Conservation (phyloP, 164 flowering plant species). For the Platanus orientalis region DNA sequence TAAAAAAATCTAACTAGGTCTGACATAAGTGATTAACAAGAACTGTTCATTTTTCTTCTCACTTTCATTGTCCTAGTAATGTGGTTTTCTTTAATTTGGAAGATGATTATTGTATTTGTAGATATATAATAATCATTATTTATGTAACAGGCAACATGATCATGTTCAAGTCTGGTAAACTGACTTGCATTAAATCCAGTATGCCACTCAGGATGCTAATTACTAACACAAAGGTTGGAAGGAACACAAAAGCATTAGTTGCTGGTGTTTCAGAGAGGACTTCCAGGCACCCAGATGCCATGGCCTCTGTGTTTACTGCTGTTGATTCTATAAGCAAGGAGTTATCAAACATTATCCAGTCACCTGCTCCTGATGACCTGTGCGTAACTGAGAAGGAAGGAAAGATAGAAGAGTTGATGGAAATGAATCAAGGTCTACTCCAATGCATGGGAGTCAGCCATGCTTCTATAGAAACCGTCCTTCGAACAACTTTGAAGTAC, state of each 20-base stretch:
- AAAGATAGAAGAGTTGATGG: constrained; percentile 80
- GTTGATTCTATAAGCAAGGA: constrained; percentile 91
- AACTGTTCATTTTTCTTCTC: neutral
- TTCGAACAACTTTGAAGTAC: constrained; percentile 77
- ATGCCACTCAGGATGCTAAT: constrained; percentile 84
- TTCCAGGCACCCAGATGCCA: constrained; percentile 66
- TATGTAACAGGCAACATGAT: constrained; percentile 77
- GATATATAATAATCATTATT: constrained; percentile 5
- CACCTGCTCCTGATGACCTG: constrained; percentile 53
- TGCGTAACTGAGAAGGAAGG: constrained; percentile 68
- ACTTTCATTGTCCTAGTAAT: neutral
- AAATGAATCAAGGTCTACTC: constrained; percentile 98
- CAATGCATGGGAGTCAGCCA: constrained; percentile 97
- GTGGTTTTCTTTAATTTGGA: neutral
- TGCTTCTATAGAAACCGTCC: constrained; percentile 81
- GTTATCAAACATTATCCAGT: constrained; percentile 56
- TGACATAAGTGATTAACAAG: neutral
- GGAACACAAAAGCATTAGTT: constrained; percentile 95
- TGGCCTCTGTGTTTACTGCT: constrained; percentile 74
- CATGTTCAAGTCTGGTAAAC: constrained; percentile 68
- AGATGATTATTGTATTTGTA: neutral
- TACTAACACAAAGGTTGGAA: constrained; percentile 90
- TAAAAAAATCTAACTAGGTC: too few species aligned
- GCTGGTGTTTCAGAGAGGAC: constrained; percentile 90
- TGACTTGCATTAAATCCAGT: constrained; percentile 56